These are phyloP conservation scores for Kurtzmaniella quercitrusa DNA, from an alignment of 1,139 yeast species.

Conservation along the genomic window DNA sequence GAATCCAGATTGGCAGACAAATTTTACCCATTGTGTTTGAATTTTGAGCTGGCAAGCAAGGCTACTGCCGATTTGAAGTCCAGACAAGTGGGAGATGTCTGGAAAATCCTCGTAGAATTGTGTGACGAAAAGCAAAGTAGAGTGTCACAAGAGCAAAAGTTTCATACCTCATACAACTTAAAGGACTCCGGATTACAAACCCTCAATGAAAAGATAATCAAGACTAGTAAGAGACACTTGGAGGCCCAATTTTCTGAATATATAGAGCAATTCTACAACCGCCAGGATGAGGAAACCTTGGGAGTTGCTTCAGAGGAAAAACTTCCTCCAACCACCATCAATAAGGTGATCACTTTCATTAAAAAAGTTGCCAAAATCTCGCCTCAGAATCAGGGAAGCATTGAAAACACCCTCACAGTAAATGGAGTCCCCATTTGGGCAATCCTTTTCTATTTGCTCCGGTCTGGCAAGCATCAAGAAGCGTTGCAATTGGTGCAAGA, in stretches of 20 bases:
- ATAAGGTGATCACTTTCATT: conserved; percentile 67
- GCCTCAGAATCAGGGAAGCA: conserved; percentile 10
- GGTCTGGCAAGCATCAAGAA: conserved; percentile 79
- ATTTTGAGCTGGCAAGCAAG: conserved; percentile 51
- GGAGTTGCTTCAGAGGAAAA: conserved; percentile 40
- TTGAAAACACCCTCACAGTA: conserved; percentile 37
- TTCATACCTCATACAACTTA: conserved; percentile 27
- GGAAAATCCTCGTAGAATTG: conserved; percentile 51
- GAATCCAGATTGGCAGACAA: conserved; percentile 55
- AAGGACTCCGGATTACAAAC: conserved; percentile 14
- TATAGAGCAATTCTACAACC: conserved; percentile 67
- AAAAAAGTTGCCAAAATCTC: conserved; percentile 41
- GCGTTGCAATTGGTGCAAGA: conserved; percentile 48
- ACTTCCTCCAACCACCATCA: conserved; percentile 59
- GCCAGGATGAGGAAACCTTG: conserved; percentile 21
- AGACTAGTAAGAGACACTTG: conserved; percentile 56
- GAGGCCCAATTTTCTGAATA: conserved; percentile 76
- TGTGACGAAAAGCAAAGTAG: conserved; percentile 34
- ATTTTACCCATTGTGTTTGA: conserved; percentile 47
- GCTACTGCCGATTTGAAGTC: conserved; percentile 52
- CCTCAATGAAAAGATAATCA: conserved; percentile 48
- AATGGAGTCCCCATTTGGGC: conserved; percentile 95
- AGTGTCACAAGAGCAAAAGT: conserved; percentile 44
- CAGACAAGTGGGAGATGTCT: conserved; percentile 60
- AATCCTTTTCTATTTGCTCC: conserved; percentile 70